Conservation (phyloP, 169 alveolate genomes). For the Perkinsus olseni region DNA sequence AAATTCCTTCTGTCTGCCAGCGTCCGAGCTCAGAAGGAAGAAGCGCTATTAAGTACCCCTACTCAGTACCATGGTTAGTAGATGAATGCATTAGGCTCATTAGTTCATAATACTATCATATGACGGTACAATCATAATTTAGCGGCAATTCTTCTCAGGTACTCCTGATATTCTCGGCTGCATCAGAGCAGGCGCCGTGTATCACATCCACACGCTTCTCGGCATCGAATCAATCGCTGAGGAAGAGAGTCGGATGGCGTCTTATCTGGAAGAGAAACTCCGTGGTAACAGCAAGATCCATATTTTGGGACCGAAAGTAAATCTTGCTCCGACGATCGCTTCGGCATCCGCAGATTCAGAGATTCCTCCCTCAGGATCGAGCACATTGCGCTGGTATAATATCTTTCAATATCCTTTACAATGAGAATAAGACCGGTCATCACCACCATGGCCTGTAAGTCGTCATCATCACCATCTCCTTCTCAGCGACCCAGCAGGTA, state of each 20-base stretch:
- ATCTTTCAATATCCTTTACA: background rate
- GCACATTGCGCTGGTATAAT: background rate
- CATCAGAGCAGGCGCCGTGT: conserved; percentile 75
- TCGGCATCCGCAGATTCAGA: too few species aligned
- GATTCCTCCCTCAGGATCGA: background rate
- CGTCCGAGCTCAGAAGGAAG: too few species aligned
- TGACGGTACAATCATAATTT: too few species aligned
- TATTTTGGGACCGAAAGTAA: background rate
- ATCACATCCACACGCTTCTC: background rate
- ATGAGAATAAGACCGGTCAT: background rate
- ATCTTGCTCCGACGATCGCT: too few species aligned
- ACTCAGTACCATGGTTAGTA: too few species aligned
- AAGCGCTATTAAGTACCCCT: too few species aligned
- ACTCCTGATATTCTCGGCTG: conserved; percentile 81
- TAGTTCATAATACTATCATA: too few species aligned
- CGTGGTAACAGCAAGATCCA: background rate
- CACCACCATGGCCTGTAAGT: background rate
- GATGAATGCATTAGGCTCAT: too few species aligned
- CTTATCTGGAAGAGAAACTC: background rate
- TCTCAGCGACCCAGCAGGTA: conserved; percentile 9
- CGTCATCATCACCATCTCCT: background rate
- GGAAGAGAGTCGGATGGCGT: background rate
- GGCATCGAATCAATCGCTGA: background rate
- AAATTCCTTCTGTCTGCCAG: too few species aligned
- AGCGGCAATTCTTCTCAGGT: conserved; percentile 42